Evolutionary conservation across 345 rosid genomes (phyloP), one percentile per base, ranked within the genome.

Genomic region (Psidium guajava): DNA sequence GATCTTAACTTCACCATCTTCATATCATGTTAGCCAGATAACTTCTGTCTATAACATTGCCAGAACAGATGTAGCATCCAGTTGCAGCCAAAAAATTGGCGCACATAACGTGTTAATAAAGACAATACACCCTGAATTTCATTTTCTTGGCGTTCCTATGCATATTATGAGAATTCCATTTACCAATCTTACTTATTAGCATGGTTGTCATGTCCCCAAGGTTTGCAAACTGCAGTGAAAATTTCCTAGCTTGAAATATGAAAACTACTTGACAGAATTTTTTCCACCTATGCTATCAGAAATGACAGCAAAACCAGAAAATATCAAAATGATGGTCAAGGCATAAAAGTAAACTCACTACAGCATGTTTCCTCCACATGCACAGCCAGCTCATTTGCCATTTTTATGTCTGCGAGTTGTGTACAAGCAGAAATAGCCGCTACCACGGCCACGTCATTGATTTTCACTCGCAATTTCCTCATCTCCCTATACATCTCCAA

Each of bases 381-480:
- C 82, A 58, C 83, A 83, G 56, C 89, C 88, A 89, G 88, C 87
- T 57, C 89, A 64, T 86, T 84, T 36, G 90, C 94, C 90, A 89
- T 86, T 44, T 89, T 89, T n/a, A 87, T 84, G 82, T 94, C 96
- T 83, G 87, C 92, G 44, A 91, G 91, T 88, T 94, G 92, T 14
- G 93, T 88, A 84, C 95, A 92, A 50, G 91, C 89, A 7, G 88
- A 89, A 61, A 89, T 81, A 49, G 89, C 87, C 86, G 87, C 86
- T 87, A 87, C 95, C 85, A 89, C 82, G 75, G 95, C 91, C 8
- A 92, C 92, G 85, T 87, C 91, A 81, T 87, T 93, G 25, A 88
- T 69, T 57, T 58, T 82, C 28, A 89, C 64, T 36, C 82, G 85
- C 42, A 16, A 52, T 80, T 89, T 82, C 57, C 84, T 85, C 90